Evolutionary conservation across 768 basidiomycete species (phyloP).

Genomic region (Psilocybe azurescens): DNA sequence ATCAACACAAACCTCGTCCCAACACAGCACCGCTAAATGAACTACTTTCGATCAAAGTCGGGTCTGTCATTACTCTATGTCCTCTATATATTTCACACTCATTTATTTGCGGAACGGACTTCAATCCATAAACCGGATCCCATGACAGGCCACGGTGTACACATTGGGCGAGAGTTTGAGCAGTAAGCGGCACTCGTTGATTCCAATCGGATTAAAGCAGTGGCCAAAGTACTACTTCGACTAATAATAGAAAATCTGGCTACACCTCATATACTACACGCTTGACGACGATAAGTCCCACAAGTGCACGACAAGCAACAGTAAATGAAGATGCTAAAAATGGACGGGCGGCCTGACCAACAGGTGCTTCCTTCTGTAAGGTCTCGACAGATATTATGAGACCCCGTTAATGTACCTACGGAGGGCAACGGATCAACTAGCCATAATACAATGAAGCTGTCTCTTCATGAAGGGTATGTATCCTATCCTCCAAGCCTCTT

Average conservation of each 20-base stretch:
- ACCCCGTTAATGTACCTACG: background rate
- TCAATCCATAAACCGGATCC: background rate
- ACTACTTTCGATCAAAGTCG: slow-evolving; percentile 3
- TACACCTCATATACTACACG: background rate
- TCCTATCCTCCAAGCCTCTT: no score
- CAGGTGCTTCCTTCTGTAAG: background rate
- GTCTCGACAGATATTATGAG: background rate
- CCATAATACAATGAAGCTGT: no score
- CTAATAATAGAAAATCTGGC: background rate
- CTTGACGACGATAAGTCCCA: background rate
- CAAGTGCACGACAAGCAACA: background rate
- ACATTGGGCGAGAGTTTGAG: background rate
- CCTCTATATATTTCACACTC: background rate
- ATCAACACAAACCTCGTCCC: slow-evolving; percentile 24
- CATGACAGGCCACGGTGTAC: background rate
- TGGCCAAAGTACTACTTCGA: background rate
- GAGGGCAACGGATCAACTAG: background rate
- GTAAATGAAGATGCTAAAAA: background rate
- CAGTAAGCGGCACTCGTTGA: no score
- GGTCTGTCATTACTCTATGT: background rate
- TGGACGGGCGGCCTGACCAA: background rate
- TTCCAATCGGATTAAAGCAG: background rate
- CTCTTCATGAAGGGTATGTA: no score
- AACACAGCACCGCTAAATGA: slow-evolving; percentile 5
- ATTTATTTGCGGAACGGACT: background rate